A percentile compares a stretch with the other conserved stretches of the same genome.
phyloP scores from a whole-genome alignment of 441 rosid genomes.

The Codiaeum variegatum region DNA sequence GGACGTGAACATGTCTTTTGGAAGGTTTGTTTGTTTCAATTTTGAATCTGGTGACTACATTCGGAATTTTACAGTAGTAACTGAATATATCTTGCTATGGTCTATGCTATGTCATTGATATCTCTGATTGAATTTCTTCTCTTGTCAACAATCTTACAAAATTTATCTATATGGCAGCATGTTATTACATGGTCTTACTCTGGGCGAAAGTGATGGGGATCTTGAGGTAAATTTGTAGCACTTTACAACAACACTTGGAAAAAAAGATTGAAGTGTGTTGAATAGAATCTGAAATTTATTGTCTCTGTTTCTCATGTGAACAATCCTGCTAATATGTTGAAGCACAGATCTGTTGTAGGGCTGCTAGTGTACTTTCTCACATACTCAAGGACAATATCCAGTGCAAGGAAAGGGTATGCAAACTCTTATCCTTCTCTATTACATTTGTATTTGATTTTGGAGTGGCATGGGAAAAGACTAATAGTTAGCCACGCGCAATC shows the following conservation, averaged over 20 bases:
- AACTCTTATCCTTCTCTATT: background rate
- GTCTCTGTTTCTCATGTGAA: constrained; percentile 18
- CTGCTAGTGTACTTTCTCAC: constrained; percentile 92
- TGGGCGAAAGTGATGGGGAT: constrained; percentile 84
- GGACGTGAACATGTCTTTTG: constrained; percentile 94
- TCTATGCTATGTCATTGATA: background rate
- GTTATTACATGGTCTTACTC: constrained; percentile 81
- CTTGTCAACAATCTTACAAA: constrained; percentile 16
- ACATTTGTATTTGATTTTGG: constrained; percentile 11
- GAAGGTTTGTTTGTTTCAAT: constrained; percentile 54
- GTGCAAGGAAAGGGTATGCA: constrained; percentile 88
- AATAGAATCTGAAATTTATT: constrained; percentile 17
- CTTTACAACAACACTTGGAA: constrained; percentile 3
- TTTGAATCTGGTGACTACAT: background rate
- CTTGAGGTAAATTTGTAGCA: constrained; percentile 63
- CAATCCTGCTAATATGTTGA: constrained; percentile 28
- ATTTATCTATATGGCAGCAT: constrained; percentile 54
- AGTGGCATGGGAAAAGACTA: background rate
- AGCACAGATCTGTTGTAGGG: constrained; percentile 87
- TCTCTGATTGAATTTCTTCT: background rate
- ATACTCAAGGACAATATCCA: constrained; percentile 65
- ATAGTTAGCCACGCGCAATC: background rate
- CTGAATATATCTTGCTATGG: background rate
- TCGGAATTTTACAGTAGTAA: constrained; percentile 2
- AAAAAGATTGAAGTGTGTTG: constrained; percentile 7